Base-by-base conservation (phyloP, 108 stramenopile species). In the Conticribra weissflogii region DNA sequence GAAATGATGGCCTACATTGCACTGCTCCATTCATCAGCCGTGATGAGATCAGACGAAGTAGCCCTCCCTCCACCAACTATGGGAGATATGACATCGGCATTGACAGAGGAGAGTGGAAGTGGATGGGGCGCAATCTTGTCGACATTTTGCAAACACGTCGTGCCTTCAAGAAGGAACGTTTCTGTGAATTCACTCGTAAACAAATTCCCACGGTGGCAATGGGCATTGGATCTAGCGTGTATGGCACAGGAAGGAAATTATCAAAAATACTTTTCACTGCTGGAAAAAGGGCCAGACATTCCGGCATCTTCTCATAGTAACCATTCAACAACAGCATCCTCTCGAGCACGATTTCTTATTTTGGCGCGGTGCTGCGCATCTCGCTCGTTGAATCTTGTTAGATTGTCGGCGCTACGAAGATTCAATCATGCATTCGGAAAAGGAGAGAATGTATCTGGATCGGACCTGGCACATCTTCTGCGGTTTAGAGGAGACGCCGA, bases 361-460 rank as follows among this genome's bases (percentile, higher is more conserved):
- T 71, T 82, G 12, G 76, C 81, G 0, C 64, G 76, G 33, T 82
- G 76, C 48, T 82, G 81, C 36, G 32, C 58, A 32, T 74, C 72
- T 0, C 69, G 47, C 48, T 73, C 81, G 0, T 45, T 78, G 25
- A 78, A 78, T 78, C 34, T 82, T 28, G 52, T 78, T 15, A 52
- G 81, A 47, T 22, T 82, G 24, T 66, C 46, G 0, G 54, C 56
- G 24, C 18, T 82, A 22, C 65, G 81, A 2, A 44, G 61, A 24
- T 82, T 67, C 59, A 82, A 82, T 47, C 65, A 74, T 33, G 18
- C 72, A 3, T 82, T 78, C 66, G 77, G 72, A 4, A 78, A 82
- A 56, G 63, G 53, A 22, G 81, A 82, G 47, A 66, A 67, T 28
- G 74, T 82, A 12, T 36, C 72, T 0, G 72, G 51, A 30, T 27